Base-by-base conservation (phyloP, 1,284 basidiomycete species). In the Abortiporus biennis region DNA sequence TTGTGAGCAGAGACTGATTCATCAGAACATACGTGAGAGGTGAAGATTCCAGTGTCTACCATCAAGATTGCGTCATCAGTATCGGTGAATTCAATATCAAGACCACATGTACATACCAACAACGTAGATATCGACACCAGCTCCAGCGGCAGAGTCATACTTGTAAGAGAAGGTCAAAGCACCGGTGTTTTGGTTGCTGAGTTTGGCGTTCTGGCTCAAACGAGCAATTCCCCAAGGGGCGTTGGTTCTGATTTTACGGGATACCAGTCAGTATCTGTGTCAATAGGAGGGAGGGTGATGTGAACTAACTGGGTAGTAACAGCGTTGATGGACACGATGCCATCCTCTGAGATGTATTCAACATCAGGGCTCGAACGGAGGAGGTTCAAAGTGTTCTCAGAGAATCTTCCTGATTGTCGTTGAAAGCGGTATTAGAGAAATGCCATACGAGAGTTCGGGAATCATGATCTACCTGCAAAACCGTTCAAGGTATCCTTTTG, bases 281-380 rank as follows among this genome's bases (percentile, higher is more conserved):
- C 8, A 9, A 22, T 32, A n/a, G 57, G 54, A 2, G 54, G 6
- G 24, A 17, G 32, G 25, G 16, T 19, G 27, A 9, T 15, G 17
- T 6, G 2, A 22, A 34, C 46, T 22, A 21, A 53, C 51, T 54
- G 48, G 12, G 45, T 48, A 19, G 42, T 42, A 21, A 38, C 34
- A 19, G 48, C 45, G 15, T 40, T 45, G 27, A 47, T 48, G 35
- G 30, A 29, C 42, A 53, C 38, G 34, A 49, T 47, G 12, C 51
- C 53, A 31, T 54, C 51, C 36, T 53, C 51, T 8, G 33, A 36
- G 52, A 90, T 78, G 56, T 74, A 81, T 48, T 76, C 78, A 42
- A 90, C 83, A 50, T 81, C 80, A 19, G 78, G 75, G 45, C 74
- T 68, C 23, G 71, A 64, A 31, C 82, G 73, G 53, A 90, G 80